These are phyloP conservation scores for Coemansia sp. DNA, from an alignment of 192 early-diverging fungal species.

Conservation along the genomic window DNA sequence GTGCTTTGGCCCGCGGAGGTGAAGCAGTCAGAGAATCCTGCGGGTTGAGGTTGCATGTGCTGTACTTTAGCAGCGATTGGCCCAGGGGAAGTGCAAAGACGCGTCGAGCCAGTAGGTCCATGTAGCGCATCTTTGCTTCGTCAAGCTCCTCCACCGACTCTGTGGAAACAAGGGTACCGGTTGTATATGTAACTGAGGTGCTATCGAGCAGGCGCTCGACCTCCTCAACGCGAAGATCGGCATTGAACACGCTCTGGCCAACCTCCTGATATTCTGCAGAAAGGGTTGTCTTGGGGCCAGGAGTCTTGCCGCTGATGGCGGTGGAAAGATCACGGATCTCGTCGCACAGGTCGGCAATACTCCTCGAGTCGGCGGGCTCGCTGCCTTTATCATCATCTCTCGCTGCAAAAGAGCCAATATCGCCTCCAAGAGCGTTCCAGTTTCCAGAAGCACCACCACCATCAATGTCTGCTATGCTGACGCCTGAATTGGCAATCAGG, in stretches of 20 bases:
- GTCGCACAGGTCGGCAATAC: slow-evolving; percentile 26
- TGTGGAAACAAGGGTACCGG: background rate
- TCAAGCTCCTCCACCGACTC: slow-evolving; percentile 13
- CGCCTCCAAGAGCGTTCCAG: background rate
- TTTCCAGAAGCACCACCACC: background rate
- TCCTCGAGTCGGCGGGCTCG: slow-evolving; percentile 4
- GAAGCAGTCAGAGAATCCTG: slow-evolving; percentile 65
- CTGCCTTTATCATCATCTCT: background rate
- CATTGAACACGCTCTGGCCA: slow-evolving; percentile 17
- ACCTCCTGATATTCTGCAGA: slow-evolving; percentile 23
- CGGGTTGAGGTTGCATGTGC: slow-evolving; percentile 54
- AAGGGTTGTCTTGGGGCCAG: background rate
- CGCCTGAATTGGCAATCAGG: slow-evolving; percentile 26
- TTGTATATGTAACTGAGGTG: slow-evolving; percentile 4
- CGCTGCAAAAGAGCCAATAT: too few species aligned
- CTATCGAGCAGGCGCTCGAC: slow-evolving; percentile 23
- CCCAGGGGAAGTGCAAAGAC: slow-evolving; percentile 69
- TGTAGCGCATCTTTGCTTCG: slow-evolving; percentile 13
- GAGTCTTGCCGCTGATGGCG: background rate
- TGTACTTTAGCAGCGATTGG: slow-evolving; percentile 68
- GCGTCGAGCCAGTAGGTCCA: slow-evolving; percentile 40
- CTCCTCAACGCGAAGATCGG: slow-evolving; percentile 46
- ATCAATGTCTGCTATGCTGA: background rate
- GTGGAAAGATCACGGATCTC: slow-evolving; percentile 9
- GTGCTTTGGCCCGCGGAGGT: slow-evolving; percentile 57